A percentile compares a stretch with the other conserved stretches of the same genome.
Evolutionary conservation across 345 rosid species (phyloP).

Genomic region (Lagerstroemia speciosa): DNA sequence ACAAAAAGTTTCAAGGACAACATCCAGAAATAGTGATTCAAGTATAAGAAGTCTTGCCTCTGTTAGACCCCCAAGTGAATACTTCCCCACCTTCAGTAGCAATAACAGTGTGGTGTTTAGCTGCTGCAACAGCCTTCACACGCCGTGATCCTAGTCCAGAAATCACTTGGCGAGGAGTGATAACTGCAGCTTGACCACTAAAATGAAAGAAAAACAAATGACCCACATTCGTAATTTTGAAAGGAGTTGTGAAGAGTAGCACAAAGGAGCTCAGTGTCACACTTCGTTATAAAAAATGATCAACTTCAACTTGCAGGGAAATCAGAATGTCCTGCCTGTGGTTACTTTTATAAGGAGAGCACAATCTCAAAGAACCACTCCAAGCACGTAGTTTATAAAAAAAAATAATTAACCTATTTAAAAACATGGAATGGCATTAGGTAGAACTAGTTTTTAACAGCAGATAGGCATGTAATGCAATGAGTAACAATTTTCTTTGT

Average conservation of each 20-base stretch:
- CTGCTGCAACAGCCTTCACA: conserved; percentile 93
- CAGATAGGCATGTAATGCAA: neutral
- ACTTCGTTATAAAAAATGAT: neutral
- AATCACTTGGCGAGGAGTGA: conserved; percentile 91
- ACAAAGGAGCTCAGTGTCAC: neutral
- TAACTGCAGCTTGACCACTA: conserved; percentile 99
- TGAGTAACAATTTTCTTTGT: neutral
- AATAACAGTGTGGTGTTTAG: conserved; percentile 94
- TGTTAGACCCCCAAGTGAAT: conserved; percentile 96
- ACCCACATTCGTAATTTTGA: neutral
- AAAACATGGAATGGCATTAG: neutral
- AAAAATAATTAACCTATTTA: no score
- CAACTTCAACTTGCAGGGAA: neutral
- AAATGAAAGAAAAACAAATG: conserved; percentile 13
- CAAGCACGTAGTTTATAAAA: neutral
- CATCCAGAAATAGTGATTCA: neutral
- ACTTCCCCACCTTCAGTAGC: conserved; percentile 89
- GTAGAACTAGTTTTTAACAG: neutral
- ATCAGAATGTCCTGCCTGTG: neutral
- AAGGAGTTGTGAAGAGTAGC: neutral
- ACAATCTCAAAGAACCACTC: neutral
- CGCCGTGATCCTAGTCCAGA: conserved; percentile 74
- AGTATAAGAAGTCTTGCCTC: conserved; percentile 43
- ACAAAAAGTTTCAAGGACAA: no score
- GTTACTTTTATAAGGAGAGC: neutral